Conservation (phyloP, 257 asterid genomes). For the Penstemon newberryi region DNA sequence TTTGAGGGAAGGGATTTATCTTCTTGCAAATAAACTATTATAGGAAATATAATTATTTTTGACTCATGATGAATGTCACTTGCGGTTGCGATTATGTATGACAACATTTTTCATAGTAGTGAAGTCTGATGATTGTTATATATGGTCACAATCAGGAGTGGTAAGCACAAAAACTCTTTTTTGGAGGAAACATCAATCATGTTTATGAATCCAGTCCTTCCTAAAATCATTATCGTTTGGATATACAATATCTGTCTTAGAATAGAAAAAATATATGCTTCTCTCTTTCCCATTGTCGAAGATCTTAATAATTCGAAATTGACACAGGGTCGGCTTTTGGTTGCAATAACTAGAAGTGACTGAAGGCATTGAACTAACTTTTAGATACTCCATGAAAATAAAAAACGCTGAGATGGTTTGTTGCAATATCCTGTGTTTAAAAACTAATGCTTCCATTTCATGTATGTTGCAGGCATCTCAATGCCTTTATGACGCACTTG, state of each 20-base stretch:
- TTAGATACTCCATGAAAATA: background rate
- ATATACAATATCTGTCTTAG: background rate
- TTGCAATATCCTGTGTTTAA: background rate
- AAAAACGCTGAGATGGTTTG: background rate
- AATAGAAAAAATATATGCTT: background rate
- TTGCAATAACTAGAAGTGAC: background rate
- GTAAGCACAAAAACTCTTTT: background rate
- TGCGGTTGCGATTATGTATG: background rate
- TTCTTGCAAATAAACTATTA: background rate
- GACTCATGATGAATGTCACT: background rate
- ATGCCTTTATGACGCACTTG: conserved; percentile 55
- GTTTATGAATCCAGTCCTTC: background rate
- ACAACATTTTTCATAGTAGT: too few relatives aligned
- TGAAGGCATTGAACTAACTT: background rate
- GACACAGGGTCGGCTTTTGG: background rate
- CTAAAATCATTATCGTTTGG: background rate
- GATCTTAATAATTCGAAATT: background rate
- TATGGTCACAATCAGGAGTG: background rate
- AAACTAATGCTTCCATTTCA: conserved; percentile 24
- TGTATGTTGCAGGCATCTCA: conserved; percentile 49
- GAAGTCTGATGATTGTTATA: too few relatives aligned
- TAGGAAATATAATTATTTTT: background rate
- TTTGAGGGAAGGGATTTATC: background rate
- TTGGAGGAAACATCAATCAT: background rate
- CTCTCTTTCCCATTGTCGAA: background rate